phyloP scores from a whole-genome alignment of 257 asterid genomes.

The Scutellaria barbata region DNA sequence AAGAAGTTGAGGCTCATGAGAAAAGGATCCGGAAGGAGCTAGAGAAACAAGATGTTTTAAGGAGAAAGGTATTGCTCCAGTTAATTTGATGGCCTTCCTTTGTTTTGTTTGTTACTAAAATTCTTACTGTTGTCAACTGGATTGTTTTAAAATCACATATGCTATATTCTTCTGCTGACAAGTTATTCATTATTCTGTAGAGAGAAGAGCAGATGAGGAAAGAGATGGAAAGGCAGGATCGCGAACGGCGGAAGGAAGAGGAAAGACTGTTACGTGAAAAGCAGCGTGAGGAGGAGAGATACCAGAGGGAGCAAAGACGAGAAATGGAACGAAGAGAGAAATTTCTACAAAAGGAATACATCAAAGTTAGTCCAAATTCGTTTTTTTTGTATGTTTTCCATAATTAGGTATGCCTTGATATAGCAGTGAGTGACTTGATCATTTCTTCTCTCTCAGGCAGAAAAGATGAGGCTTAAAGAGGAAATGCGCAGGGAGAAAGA shows the following conservation, averaged over 20 bases:
- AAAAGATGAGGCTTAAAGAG: constrained; percentile 78
- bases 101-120: neutral
- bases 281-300: constrained; percentile 82
- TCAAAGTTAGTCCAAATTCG: constrained; percentile 52
- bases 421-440: constrained; percentile 10
- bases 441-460: constrained; percentile 59
- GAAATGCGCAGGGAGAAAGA: constrained; percentile 86
- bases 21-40: constrained; percentile 84
- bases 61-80: constrained; percentile 63
- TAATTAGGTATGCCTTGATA: constrained; percentile 1
- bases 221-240: constrained; percentile 90
- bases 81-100: constrained; percentile 14
- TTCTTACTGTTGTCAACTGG: neutral
- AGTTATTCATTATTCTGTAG: constrained; percentile 44
- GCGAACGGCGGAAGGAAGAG: constrained; percentile 87
- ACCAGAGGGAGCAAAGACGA: constrained; percentile 81
- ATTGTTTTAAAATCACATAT: neutral
- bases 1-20: constrained; percentile 87
- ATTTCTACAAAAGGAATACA: constrained; percentile 73
- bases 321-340: constrained; percentile 91
- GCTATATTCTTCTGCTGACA: constrained; percentile 13
- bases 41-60: constrained; percentile 79
- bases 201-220: constrained; percentile 86
- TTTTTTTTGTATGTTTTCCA: neutral
- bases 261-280: constrained; percentile 87